Percentiles rank a stretch among this genome's conserved stretches.
Evolutionary conservation across 371 early-diverging fungal species (phyloP).

Genomic region (Syncephalastrum racemosum): DNA sequence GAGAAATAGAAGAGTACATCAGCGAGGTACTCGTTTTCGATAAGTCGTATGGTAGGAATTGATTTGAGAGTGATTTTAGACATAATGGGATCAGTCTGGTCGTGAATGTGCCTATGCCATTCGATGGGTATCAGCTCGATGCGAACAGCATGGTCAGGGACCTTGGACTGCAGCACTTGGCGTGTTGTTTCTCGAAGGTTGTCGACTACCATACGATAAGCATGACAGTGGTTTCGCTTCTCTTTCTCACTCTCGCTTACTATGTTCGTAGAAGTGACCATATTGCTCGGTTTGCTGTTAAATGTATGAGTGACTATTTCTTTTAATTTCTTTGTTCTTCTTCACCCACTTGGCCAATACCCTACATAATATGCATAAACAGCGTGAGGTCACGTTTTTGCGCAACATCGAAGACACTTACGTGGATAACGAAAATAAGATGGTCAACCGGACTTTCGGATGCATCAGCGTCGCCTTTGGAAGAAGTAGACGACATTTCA

Average conservation of each 20-base stretch:
- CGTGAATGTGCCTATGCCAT: conserved; percentile 56
- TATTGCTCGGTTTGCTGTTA: conserved; percentile 57
- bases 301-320: conserved; percentile 5
- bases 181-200: conserved; percentile 54
- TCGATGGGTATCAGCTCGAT: conserved; percentile 59
- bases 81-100: conserved; percentile 44
- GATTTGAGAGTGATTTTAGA: conserved; percentile 65
- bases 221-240: background rate
- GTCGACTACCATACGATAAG: conserved; percentile 32
- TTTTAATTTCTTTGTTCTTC: background rate
- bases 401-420: conserved; percentile 14
- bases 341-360: conserved; percentile 61
- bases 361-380: conserved; percentile 23
- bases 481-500: conserved; percentile 11
- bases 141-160: conserved; percentile 44
- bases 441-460: conserved; percentile 42
- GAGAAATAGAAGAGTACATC: conserved; percentile 66
- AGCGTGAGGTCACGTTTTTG: background rate
- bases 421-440: conserved; percentile 62
- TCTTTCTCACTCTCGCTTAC: conserved; percentile 17
- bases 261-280: conserved; percentile 58
- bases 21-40: conserved; percentile 69
- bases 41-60: conserved; percentile 59
- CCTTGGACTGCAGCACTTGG: conserved; percentile 54
- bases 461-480: conserved; percentile 18